Percentiles rank a stretch among this genome's conserved stretches.
Evolutionary conservation across 768 basidiomycete species (phyloP).

Genomic region (Lentinula guzmanii): DNA sequence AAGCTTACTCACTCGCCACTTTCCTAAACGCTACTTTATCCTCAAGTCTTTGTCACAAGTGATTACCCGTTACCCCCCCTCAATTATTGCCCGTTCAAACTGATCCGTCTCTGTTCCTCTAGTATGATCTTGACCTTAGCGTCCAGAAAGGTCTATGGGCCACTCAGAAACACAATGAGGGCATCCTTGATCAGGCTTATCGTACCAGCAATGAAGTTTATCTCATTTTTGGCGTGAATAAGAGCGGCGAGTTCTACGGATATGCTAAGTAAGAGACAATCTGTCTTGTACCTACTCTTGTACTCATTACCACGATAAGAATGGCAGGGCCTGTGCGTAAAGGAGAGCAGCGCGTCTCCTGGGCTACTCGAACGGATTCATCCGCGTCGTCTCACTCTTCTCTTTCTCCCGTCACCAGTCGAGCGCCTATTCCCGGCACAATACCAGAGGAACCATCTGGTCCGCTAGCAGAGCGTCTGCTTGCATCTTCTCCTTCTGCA

Average conservation of each 20-base stretch:
- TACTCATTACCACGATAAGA: constrained; percentile 27
- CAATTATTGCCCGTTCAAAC: not conserved
- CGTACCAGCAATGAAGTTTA: constrained; percentile 87
- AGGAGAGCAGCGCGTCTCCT: constrained; percentile 45
- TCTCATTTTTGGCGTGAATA: constrained; percentile 90
- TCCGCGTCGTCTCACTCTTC: constrained; percentile 25
- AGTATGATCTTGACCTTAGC: constrained; percentile 79
- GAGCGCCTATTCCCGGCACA: not conserved
- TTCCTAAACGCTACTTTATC: constrained; percentile 89
- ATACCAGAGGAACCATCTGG: constrained; percentile 11
- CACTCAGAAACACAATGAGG: constrained; percentile 91
- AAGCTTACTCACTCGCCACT: constrained; percentile 66
- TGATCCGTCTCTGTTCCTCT: not conserved
- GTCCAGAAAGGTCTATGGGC: constrained; percentile 81
- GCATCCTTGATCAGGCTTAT: constrained; percentile 85
- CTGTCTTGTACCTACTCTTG: not conserved
- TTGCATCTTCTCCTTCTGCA: not conserved
- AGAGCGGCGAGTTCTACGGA: constrained; percentile 91
- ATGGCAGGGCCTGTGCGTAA: constrained; percentile 64
- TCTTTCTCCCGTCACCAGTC: constrained; percentile 15
- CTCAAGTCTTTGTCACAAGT: constrained; percentile 84
- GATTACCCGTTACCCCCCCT: constrained; percentile 14
- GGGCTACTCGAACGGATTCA: constrained; percentile 44
- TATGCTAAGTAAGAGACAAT: constrained; percentile 59
- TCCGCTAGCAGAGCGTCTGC: constrained; percentile 5